Percentiles rank a stretch among this genome's conserved stretches.
Conservation (phyloP, 305 asterid species). For the Fraxinus nigra region DNA sequence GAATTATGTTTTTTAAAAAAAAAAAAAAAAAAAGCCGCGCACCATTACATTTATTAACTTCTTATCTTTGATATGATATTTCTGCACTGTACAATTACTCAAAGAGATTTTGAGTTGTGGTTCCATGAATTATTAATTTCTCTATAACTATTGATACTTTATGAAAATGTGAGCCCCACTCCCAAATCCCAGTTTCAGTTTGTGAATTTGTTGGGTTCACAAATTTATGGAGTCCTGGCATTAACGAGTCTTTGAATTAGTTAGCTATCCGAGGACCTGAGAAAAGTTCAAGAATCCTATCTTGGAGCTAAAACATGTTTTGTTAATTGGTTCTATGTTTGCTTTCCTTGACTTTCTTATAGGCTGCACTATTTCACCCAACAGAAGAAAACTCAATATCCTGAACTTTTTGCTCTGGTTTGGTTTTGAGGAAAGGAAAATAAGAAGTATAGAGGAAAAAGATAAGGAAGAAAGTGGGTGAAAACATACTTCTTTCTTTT, state of each 20-base stretch:
- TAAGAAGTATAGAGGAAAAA: background rate
- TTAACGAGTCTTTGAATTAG: background rate
- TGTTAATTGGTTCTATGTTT: background rate
- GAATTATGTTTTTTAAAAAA: background rate
- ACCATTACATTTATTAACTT: background rate
- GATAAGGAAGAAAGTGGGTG: background rate
- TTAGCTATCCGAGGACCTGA: background rate
- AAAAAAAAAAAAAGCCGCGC: background rate
- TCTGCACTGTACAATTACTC: background rate
- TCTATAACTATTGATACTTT: background rate
- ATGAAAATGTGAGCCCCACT: background rate
- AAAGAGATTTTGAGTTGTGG: background rate
- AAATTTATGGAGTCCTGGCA: background rate
- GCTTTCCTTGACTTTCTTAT: background rate
- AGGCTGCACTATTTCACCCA: background rate
- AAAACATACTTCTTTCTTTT: background rate
- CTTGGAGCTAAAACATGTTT: background rate
- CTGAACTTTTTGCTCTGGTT: background rate
- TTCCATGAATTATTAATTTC: background rate
- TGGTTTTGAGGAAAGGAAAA: background rate
- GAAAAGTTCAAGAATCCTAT: background rate
- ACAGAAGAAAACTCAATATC: background rate
- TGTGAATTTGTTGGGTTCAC: background rate
- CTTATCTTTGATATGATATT: background rate
- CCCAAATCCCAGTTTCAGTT: background rate